Percentiles rank a stretch among this genome's conserved stretches.
These are phyloP conservation scores for Nitzschia sp. DNA, from an alignment of 108 stramenopile genomes.

Conservation along the genomic window DNA sequence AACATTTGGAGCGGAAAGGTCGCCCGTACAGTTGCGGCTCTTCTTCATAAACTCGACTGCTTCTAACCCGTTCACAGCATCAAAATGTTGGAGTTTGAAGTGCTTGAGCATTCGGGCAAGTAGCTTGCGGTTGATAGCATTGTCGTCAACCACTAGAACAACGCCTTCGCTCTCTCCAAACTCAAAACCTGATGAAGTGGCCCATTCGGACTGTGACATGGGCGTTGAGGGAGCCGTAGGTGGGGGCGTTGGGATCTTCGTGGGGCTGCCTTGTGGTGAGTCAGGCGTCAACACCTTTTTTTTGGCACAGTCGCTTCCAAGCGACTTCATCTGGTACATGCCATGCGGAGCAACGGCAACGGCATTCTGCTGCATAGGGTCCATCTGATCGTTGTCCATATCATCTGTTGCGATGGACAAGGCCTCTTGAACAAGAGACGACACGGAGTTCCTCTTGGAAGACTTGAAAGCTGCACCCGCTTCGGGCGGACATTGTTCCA, in stretches of 20 bases:
- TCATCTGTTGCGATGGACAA: background rate
- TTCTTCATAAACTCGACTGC: conserved; percentile 51
- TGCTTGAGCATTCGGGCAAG: conserved; percentile 20
- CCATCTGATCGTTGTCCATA: background rate
- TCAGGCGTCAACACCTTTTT: background rate
- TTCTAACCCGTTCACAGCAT: conserved; percentile 41
- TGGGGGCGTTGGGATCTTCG: background rate
- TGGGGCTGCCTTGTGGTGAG: background rate
- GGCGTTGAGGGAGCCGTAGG: background rate
- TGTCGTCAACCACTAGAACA: conserved; percentile 55
- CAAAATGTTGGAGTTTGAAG: conserved; percentile 22
- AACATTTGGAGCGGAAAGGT: conserved; percentile 3
- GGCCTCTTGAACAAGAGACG: background rate
- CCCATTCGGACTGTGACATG: background rate
- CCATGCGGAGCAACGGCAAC: no score
- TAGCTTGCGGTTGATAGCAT: conserved; percentile 45
- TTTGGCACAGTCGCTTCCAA: background rate
- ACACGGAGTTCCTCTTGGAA: background rate
- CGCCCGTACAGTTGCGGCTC: conserved; percentile 14
- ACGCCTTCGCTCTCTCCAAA: conserved; percentile 6
- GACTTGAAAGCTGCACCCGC: background rate
- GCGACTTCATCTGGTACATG: no score
- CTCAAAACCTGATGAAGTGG: background rate
- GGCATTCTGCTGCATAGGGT: no score
- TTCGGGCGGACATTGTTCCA: background rate